These are phyloP conservation scores for Deinandra increscens DNA, from an alignment of 129 eudicot genomes.

Conservation along the genomic window DNA sequence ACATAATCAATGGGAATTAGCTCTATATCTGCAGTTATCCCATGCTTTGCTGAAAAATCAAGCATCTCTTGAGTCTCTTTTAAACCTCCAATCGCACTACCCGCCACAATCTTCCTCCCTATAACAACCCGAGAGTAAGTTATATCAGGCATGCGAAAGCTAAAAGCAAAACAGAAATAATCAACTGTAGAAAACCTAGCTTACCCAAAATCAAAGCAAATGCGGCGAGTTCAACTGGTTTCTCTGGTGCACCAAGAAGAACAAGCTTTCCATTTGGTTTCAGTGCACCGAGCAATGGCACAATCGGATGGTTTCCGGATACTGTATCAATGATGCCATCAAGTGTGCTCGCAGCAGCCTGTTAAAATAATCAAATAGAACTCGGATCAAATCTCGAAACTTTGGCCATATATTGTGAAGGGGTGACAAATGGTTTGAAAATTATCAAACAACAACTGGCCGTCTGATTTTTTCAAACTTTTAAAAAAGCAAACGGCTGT, in stretches of 20 bases:
- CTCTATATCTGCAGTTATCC: slow-evolving; percentile 48
- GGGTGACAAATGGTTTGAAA: no score
- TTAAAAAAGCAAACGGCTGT: no score
- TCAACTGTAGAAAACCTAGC: not conserved
- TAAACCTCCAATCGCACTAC: slow-evolving; percentile 43
- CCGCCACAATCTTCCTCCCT: slow-evolving; percentile 44
- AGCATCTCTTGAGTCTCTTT: slow-evolving; percentile 67
- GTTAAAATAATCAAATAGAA: not conserved
- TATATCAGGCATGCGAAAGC: not conserved
- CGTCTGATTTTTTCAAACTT: no score
- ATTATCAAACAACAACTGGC: no score
- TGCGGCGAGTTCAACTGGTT: slow-evolving; percentile 49
- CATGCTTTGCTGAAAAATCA: slow-evolving; percentile 54
- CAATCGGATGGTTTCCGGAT: slow-evolving; percentile 37
- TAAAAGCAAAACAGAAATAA: not conserved
- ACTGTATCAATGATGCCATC: slow-evolving; percentile 62
- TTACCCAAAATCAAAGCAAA: slow-evolving; percentile 46
- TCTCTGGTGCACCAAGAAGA: slow-evolving; percentile 48
- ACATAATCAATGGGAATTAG: slow-evolving; percentile 45
- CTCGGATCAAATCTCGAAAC: no score
- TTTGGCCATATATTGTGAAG: no score
- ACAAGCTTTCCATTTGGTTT: slow-evolving; percentile 54
- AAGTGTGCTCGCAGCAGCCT: slow-evolving; percentile 45
- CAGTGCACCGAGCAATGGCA: slow-evolving; percentile 39
- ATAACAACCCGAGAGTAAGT: not conserved